phyloP scores from a whole-genome alignment of 2,329 filamentous ascomycete genomes.

The Colletotrichum abscissum region DNA sequence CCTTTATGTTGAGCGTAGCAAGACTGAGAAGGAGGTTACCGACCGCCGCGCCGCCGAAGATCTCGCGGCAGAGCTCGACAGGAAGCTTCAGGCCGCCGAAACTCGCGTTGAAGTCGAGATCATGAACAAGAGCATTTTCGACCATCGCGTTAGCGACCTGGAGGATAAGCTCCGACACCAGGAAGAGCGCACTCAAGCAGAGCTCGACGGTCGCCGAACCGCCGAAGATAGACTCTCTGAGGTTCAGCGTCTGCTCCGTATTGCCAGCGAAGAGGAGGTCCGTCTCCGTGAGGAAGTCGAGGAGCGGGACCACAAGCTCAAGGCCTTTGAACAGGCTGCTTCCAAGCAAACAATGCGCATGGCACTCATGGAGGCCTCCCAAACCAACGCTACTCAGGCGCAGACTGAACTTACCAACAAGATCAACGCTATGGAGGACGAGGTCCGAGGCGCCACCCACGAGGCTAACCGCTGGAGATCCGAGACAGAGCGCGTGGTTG shows the following conservation, averaged over 20 bases:
- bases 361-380: constrained; percentile 75
- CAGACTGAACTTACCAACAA: constrained; percentile 67
- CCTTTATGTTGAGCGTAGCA: constrained; percentile 58
- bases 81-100: constrained; percentile 67
- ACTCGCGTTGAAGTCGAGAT: constrained; percentile 71
- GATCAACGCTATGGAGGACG: constrained; percentile 63
- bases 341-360: constrained; percentile 70
- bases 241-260: constrained; percentile 75
- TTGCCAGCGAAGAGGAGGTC: constrained; percentile 78
- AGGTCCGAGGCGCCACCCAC: constrained; percentile 66
- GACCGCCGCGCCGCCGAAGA: constrained; percentile 66
- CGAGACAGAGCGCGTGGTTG: constrained; percentile 69
- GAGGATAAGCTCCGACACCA: constrained; percentile 75
- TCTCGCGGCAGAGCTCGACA: constrained; percentile 61
- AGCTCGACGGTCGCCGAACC: constrained; percentile 71
- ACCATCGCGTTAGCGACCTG: constrained; percentile 74
- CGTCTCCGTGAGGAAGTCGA: constrained; percentile 75
- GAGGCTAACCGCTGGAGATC: constrained; percentile 70
- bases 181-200: constrained; percentile 72
- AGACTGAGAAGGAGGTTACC: constrained; percentile 60
- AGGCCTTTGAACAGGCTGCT: constrained; percentile 65
- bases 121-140: constrained; percentile 68
- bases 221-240: constrained; percentile 80
- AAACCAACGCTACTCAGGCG: constrained; percentile 65
- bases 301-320: constrained; percentile 76